Percentiles rank a stretch among this genome's conserved stretches.
Evolutionary conservation across 148 eudicot genomes (phyloP).

Genomic region (Fagopyrum homotropicum): DNA sequence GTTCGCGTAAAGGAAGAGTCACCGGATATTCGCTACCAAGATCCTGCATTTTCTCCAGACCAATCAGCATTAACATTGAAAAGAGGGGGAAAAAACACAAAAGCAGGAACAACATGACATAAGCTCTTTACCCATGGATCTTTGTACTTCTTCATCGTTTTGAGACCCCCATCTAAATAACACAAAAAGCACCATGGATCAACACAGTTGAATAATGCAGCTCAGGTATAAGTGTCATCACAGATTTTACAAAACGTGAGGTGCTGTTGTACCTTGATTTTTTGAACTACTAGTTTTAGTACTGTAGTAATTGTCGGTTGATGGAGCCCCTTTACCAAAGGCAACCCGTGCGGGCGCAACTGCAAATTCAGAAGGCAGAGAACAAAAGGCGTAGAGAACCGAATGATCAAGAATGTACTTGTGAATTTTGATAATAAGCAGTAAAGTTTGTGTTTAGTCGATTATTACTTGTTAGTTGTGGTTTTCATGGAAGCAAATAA

Average conservation of each 20-base stretch:
- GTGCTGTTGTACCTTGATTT: conserved; percentile 28
- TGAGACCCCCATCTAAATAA: conserved; percentile 17
- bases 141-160: conserved; percentile 46
- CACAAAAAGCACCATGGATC: not conserved
- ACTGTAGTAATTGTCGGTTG: conserved; percentile 31
- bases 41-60: not conserved
- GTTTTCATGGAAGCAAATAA: no score
- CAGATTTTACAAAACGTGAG: conserved; percentile 23
- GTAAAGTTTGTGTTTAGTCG: not conserved
- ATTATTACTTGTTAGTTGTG: no score
- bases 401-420: not conserved
- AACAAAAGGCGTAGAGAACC: conserved; percentile 15
- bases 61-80: not conserved
- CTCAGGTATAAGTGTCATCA: not conserved
- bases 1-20: conserved; percentile 8
- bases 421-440: not conserved
- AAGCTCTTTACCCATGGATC: conserved; percentile 77
- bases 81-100: not conserved
- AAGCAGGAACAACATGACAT: not conserved
- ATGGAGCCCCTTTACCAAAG: conserved; percentile 48
- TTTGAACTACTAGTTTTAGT: conserved; percentile 21
- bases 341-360: conserved; percentile 43
- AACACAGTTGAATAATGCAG: not conserved
- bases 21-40: not conserved
- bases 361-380: conserved; percentile 19